Evolutionary conservation across 2,329 filamentous ascomycete genomes (phyloP), one percentile per base, ranked within the genome.

Genomic region (Talaromyces sp.): DNA sequence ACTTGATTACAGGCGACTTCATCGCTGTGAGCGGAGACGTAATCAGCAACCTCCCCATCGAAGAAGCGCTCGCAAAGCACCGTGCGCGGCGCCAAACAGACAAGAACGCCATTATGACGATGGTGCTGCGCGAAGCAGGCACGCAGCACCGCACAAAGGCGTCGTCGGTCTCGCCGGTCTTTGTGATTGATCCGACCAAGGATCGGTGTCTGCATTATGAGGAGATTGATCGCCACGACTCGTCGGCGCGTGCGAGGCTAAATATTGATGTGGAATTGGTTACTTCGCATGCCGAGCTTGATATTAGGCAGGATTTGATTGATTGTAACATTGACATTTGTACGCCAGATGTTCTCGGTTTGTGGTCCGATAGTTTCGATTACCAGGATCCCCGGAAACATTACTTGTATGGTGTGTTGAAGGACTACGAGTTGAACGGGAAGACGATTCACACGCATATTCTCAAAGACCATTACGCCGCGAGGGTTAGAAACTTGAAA

Each of bases 331-430:
- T 99, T 70, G 95, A 99, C 73, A 98, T 99, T 65, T 98, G 93
- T 77, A 98, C 95, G 0, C 93, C 93, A 0, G 95, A 98, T 71
- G 93, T 97, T 9, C 84, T 98, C 51, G 93, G 93, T 8, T 79
- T 98, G 61, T 99, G 95, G 91, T 95, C 92, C 9, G 95, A 99
- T 77, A 96, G 93, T 72, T 99, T 98, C 70, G 93, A 99, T 74
- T 98, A 96, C 74, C 92, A 97, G 73, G 84, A 92, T 8, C 92
- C 93, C 1, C 85, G 93, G 59, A 89, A 88, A 69, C 92, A 96
- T 70, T 97, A 96, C 69, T 78, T 99, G 39, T 91, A 93, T 72
- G 93, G 93, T 62, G 92, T 98, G 1, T 80, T 99, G 59, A 97
- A 97, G 78, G 95, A 99, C 73, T 96, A 92, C 80, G 95, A 99